phyloP scores from a whole-genome alignment of 1,284 basidiomycete genomes.

The Pseudozyma tsukubaensis region DNA sequence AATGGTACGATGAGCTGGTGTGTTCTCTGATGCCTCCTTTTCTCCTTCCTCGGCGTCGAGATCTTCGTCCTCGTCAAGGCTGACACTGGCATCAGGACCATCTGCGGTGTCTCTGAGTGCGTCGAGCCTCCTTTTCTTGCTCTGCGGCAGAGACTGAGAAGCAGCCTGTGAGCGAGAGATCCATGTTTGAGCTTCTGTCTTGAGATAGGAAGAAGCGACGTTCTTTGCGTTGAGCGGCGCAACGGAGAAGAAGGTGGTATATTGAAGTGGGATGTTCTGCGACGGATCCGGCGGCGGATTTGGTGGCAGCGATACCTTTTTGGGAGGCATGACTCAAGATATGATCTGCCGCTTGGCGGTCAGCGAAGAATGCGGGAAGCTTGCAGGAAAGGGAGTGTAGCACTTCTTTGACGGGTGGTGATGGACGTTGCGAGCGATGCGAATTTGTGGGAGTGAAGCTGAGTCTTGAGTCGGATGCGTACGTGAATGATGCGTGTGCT shows the following conservation, averaged over 20 bases:
- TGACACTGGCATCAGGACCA: constrained; percentile 28
- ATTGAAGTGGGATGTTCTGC: constrained; percentile 58
- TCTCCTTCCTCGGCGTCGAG: constrained; percentile 42
- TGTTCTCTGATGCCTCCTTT: constrained; percentile 39
- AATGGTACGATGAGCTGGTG: constrained; percentile 70
- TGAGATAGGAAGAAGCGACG: constrained; percentile 64
- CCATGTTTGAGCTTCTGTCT: constrained; percentile 67
- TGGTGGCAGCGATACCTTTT: constrained; percentile 56
- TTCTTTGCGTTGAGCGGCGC: constrained; percentile 67
- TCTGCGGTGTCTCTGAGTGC: constrained; percentile 19
- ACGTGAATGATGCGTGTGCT: background rate
- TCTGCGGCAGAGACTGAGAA: constrained; percentile 13
- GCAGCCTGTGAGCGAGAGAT: constrained; percentile 47
- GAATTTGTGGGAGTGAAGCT: too few species aligned
- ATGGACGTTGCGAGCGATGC: too few species aligned
- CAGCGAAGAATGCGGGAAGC: background rate
- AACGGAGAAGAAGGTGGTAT: constrained; percentile 62
- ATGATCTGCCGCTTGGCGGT: background rate
- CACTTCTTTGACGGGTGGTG: too few species aligned
- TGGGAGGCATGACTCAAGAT: constrained; percentile 39
- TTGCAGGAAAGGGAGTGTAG: too few species aligned
- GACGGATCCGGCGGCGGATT: constrained; percentile 55
- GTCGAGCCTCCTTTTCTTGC: constrained; percentile 43
- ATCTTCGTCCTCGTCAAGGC: constrained; percentile 38
- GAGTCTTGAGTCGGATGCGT: background rate